These are phyloP conservation scores for Cadophora gregata DNA, from an alignment of 2,329 filamentous ascomycete genomes.

Conservation along the genomic window DNA sequence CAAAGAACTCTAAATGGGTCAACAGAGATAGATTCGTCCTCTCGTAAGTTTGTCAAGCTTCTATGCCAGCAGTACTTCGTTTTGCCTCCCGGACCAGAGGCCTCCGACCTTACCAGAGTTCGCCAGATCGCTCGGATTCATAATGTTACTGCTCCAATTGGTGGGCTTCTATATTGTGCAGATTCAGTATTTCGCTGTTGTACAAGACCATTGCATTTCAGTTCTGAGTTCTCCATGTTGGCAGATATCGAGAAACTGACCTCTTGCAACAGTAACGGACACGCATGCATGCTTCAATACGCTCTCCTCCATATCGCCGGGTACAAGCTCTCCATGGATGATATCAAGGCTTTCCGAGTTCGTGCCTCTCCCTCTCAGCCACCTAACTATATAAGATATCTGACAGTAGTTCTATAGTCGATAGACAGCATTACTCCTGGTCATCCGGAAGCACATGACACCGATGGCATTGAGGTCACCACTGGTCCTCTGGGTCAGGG, in stretches of 20 bases:
- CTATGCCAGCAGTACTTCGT: background rate
- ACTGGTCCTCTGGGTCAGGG: conserved; percentile 97
- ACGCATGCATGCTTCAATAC: conserved; percentile 99
- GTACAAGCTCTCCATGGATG: conserved; percentile 84
- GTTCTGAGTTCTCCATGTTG: background rate
- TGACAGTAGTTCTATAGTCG: conserved; percentile 44
- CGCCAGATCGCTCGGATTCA: background rate
- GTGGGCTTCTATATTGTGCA: background rate
- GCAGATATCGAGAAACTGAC: conserved; percentile 1
- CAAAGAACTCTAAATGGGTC: conserved; percentile 95
- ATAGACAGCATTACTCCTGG: conserved; percentile 83
- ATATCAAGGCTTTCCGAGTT: conserved; percentile 96
- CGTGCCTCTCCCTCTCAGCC: conserved; percentile 45
- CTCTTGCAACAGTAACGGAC: conserved; percentile 77
- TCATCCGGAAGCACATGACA: conserved; percentile 96
- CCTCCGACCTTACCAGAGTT: background rate
- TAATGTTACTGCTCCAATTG: background rate
- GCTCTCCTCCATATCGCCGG: conserved; percentile 96
- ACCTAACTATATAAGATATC: background rate
- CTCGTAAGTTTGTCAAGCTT: conserved; percentile 72
- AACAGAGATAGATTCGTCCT: conserved; percentile 99
- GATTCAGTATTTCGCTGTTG: background rate
- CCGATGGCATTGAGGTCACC: conserved; percentile 95
- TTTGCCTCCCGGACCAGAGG: background rate
- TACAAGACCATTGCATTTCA: background rate